These are phyloP conservation scores for Daldinia decipiens DNA, from an alignment of 495 filamentous ascomycete species.

Conservation along the genomic window DNA sequence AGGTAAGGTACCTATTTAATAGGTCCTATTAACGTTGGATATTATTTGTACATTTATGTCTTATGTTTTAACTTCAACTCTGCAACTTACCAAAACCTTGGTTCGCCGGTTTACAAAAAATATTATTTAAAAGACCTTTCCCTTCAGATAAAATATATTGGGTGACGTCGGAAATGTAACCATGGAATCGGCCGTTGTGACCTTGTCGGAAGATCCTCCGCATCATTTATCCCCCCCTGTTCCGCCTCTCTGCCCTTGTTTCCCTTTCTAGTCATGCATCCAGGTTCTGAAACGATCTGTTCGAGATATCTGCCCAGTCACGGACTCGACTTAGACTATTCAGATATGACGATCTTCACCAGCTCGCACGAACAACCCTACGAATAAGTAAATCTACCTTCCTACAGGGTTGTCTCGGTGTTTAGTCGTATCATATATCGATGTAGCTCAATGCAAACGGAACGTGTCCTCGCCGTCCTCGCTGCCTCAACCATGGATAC, in stretches of 20 bases:
- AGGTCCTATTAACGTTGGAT: too few species aligned
- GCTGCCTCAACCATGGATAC: not conserved
- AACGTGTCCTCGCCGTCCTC: slow-evolving; percentile 4
- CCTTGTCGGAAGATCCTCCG: slow-evolving; percentile 41
- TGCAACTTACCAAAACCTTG: slow-evolving; percentile 11
- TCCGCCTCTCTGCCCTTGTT: slow-evolving; percentile 10
- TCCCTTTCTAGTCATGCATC: slow-evolving; percentile 21
- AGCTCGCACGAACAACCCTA: slow-evolving; percentile 12
- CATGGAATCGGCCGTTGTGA: slow-evolving; percentile 19
- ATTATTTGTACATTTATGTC: not conserved
- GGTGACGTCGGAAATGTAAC: slow-evolving; percentile 41
- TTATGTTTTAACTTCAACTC: not conserved
- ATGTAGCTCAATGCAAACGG: not conserved
- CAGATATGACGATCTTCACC: slow-evolving; percentile 35
- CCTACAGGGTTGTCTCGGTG: slow-evolving; percentile 8
- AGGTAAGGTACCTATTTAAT: too few species aligned
- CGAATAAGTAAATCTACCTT: not conserved
- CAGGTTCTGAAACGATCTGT: slow-evolving; percentile 30
- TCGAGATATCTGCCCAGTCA: slow-evolving; percentile 31
- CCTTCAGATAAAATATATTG: slow-evolving; percentile 24
- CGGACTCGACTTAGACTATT: slow-evolving; percentile 4
- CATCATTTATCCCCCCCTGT: slow-evolving; percentile 35
- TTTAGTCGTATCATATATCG: slow-evolving; percentile 9
- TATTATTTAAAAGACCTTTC: not conserved
- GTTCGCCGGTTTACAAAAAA: not conserved